These are phyloP conservation scores for Pythium brachiatum DNA, from an alignment of 352 stramenopile species.

Conservation along the genomic window DNA sequence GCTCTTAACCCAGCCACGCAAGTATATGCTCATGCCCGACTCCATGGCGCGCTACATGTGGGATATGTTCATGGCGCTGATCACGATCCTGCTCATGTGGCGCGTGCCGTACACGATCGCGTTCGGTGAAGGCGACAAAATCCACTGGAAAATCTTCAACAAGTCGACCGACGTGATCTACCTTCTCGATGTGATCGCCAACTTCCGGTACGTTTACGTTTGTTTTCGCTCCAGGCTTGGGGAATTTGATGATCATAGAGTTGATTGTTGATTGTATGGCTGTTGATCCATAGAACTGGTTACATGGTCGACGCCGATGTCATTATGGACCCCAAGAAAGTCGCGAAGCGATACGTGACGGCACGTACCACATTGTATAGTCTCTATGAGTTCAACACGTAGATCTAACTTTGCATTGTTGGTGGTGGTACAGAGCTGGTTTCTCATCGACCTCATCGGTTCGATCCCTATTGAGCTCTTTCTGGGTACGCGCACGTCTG, in stretches of 20 bases:
- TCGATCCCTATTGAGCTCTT: slow-evolving; percentile 58
- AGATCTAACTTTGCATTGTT: not conserved
- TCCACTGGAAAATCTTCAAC: slow-evolving; percentile 52
- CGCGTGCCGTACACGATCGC: slow-evolving; percentile 56
- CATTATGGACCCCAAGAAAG: slow-evolving; percentile 48
- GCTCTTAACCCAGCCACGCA: slow-evolving; percentile 29
- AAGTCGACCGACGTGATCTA: slow-evolving; percentile 48
- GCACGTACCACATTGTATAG: slow-evolving; percentile 18
- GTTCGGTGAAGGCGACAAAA: slow-evolving; percentile 40
- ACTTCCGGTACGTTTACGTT: slow-evolving; percentile 41
- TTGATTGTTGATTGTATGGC: not conserved
- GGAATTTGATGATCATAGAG: no score
- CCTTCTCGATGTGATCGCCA: slow-evolving; percentile 46
- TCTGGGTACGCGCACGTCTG: slow-evolving; percentile 23
- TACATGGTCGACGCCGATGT: slow-evolving; percentile 52
- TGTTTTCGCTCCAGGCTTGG: no score
- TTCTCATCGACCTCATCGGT: slow-evolving; percentile 49
- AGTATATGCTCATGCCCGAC: slow-evolving; percentile 47
- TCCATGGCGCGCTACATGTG: slow-evolving; percentile 46
- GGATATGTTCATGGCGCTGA: slow-evolving; percentile 49
- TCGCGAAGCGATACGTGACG: slow-evolving; percentile 47
- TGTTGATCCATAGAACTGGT: slow-evolving; percentile 38
- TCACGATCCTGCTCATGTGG: slow-evolving; percentile 58
- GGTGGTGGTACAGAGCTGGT: slow-evolving; percentile 37
- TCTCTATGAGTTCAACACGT: not conserved